phyloP scores from a whole-genome alignment of 176 grass and related monocot genomes.

The Stipa capillata region DNA sequence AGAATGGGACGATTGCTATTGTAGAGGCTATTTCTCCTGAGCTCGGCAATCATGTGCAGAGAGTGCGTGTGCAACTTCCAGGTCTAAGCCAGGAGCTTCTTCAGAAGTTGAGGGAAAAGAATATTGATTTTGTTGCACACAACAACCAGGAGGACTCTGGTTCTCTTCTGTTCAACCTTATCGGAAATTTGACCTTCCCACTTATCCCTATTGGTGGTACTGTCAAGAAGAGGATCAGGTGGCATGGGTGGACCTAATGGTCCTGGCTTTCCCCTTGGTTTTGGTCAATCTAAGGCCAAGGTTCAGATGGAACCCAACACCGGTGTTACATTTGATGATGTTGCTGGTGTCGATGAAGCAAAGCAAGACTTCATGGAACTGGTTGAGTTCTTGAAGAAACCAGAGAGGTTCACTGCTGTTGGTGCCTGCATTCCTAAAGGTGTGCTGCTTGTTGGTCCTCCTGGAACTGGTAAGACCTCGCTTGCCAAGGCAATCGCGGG shows the following conservation, averaged over 20 bases:
- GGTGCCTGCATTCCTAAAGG: slow-evolving; percentile 97
- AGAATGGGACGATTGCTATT: slow-evolving; percentile 91
- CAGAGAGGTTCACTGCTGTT: slow-evolving; percentile 95
- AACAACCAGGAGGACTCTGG: slow-evolving; percentile 94
- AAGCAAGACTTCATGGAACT: slow-evolving; percentile 99
- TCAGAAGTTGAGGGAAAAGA: slow-evolving; percentile 91
- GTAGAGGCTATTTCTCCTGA: slow-evolving; percentile 93
- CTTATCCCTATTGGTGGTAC: slow-evolving; percentile 85
- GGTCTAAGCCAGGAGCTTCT: slow-evolving; percentile 96
- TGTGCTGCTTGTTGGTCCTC: slow-evolving; percentile 95
- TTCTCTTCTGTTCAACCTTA: slow-evolving; percentile 82
- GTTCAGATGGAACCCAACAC: slow-evolving; percentile 99
- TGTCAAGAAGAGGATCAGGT: slow-evolving; percentile 79
- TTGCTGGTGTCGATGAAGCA: slow-evolving; percentile 88
- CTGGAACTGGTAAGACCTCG: slow-evolving; percentile 92
- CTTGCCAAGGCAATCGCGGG: slow-evolving; percentile 98
- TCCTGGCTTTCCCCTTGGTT: slow-evolving; percentile 82
- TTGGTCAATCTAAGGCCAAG: slow-evolving; percentile 93
- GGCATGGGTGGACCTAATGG: slow-evolving; percentile 87
- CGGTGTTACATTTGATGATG: slow-evolving; percentile 93
- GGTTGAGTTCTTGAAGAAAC: slow-evolving; percentile 95
- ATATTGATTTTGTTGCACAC: slow-evolving; percentile 93
- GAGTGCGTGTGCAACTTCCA: slow-evolving; percentile 89
- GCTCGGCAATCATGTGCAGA: slow-evolving; percentile 81
- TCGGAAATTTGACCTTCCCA: slow-evolving; percentile 89